Evolutionary conservation across 345 rosid genomes (phyloP).

Genomic region (Dimocarpus longan): DNA sequence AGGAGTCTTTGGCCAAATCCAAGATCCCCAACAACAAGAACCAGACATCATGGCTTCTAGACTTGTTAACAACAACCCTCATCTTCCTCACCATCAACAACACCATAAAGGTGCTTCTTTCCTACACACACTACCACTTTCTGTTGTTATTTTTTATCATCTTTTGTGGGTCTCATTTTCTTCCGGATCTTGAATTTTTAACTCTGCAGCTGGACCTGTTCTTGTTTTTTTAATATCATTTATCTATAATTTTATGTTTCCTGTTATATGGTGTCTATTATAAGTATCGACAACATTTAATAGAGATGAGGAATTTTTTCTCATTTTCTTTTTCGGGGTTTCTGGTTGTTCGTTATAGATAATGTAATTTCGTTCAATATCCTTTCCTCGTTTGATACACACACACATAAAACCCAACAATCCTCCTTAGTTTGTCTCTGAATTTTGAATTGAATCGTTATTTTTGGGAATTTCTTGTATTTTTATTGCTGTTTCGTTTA

Average conservation of each 20-base stretch:
- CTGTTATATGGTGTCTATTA: not conserved
- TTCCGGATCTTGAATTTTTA: not conserved
- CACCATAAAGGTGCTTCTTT: conserved; percentile 32
- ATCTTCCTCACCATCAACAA: conserved; percentile 32
- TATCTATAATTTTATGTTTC: too few species aligned
- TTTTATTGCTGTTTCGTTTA: too few species aligned
- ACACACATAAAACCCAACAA: too few species aligned
- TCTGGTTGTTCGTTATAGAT: not conserved
- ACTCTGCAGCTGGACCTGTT: not conserved
- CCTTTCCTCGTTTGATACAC: too few species aligned
- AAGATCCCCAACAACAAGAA: conserved; percentile 26
- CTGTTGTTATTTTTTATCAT: not conserved
- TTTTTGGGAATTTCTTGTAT: too few species aligned
- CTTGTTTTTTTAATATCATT: not conserved
- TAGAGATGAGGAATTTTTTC: not conserved
- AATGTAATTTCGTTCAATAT: not conserved
- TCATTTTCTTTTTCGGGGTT: not conserved
- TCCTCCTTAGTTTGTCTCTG: too few species aligned
- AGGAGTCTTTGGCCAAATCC: conserved; percentile 47
- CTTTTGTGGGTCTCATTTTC: not conserved
- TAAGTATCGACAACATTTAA: not conserved
- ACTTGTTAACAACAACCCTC: conserved; percentile 14
- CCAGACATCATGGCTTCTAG: conserved; percentile 50
- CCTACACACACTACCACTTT: not conserved
- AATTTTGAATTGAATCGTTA: too few species aligned